These are phyloP conservation scores for Papiliotrema nemorosa DNA, from an alignment of 1,284 basidiomycete species.

Conservation along the genomic window DNA sequence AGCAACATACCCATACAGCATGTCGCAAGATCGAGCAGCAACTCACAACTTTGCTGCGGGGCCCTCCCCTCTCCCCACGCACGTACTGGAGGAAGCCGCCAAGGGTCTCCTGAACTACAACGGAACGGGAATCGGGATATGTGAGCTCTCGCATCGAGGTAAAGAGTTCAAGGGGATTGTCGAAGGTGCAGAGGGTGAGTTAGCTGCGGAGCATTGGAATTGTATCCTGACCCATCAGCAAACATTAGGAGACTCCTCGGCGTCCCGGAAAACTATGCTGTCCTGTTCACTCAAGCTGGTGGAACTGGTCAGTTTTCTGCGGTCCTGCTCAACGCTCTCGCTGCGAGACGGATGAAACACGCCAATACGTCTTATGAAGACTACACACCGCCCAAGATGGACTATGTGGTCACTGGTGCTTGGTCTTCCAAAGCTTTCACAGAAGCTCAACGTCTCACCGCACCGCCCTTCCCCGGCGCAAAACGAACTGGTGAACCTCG, in stretches of 20 bases:
- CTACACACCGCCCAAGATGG: constrained; percentile 54
- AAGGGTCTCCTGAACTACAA: constrained; percentile 77
- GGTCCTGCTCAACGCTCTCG: constrained; percentile 59
- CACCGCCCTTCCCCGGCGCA: constrained; percentile 49
- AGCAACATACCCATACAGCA: background rate
- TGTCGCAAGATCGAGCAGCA: constrained; percentile 42
- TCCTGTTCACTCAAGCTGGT: constrained; percentile 90
- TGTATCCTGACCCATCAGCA: constrained; percentile 24
- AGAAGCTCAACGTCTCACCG: constrained; percentile 65
- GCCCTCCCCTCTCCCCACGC: constrained; percentile 78
- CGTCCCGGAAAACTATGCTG: constrained; percentile 76
- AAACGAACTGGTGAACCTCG: constrained; percentile 57
- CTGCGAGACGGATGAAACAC: constrained; percentile 41
- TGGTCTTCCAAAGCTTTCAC: constrained; percentile 84
- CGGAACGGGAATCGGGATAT: constrained; percentile 84
- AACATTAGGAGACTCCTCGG: constrained; percentile 69
- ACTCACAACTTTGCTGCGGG: constrained; percentile 88
- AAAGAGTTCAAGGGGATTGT: constrained; percentile 77
- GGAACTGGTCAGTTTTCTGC: constrained; percentile 83
- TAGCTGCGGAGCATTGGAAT: background rate
- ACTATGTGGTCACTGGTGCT: constrained; percentile 86
- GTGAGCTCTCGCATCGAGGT: constrained; percentile 89
- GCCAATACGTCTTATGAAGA: constrained; percentile 12
- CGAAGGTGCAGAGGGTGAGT: constrained; percentile 59
- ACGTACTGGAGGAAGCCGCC: constrained; percentile 72